phyloP scores from a whole-genome alignment of 306 rosid genomes.

The Cucurbita argyrosperma region DNA sequence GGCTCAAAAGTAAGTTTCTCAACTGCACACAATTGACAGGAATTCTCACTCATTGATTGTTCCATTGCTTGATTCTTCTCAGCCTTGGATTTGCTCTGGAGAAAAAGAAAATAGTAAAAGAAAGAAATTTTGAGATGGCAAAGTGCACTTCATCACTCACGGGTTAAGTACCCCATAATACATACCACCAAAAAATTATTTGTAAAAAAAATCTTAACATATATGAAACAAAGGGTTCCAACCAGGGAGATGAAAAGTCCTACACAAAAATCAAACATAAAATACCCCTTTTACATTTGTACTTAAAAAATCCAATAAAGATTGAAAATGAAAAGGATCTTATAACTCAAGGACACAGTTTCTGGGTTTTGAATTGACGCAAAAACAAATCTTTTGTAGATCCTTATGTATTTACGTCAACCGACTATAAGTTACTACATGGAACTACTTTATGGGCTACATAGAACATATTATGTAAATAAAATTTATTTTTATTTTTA shows the following conservation, averaged over 20 bases:
- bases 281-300: background rate
- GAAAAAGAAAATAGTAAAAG: constrained; percentile 3
- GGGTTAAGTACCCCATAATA: background rate
- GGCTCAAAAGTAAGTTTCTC: constrained; percentile 98
- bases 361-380: background rate
- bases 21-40: constrained; percentile 95
- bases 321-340: background rate
- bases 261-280: background rate
- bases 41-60: constrained; percentile 92
- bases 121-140: background rate
- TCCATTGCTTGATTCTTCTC: constrained; percentile 98
- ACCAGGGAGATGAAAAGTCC: background rate
- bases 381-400: background rate
- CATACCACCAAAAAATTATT: background rate
- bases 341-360: background rate
- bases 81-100: constrained; percentile 89
- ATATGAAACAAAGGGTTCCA: background rate
- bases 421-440: background rate
- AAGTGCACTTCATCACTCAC: background rate
- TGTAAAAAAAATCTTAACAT: background rate
- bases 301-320: background rate
- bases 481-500: background rate
- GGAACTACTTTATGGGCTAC: background rate
- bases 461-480: background rate
- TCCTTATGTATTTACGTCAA: background rate